Conservation (phyloP, 768 basidiomycete genomes). For the Hericium alpestre region DNA sequence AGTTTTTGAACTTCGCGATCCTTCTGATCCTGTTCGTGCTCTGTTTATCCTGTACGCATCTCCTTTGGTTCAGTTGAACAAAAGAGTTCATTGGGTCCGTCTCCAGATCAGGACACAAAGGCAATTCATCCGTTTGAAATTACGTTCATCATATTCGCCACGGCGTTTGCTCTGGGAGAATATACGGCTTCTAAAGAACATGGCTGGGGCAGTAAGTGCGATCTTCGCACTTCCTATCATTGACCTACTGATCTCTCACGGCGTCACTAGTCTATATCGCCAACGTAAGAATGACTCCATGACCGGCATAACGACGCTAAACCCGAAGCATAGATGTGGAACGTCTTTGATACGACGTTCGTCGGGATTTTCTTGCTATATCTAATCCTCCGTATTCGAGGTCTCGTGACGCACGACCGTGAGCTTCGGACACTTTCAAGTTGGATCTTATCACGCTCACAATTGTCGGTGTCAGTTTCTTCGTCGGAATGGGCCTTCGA, state of each 20-base stretch:
- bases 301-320: background rate
- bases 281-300: constrained; percentile 39
- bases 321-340: constrained; percentile 60
- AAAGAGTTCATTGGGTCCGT: background rate
- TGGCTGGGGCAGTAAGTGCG: constrained; percentile 70
- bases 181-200: constrained; percentile 82
- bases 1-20: constrained; percentile 66
- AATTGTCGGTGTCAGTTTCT: background rate
- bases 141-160: constrained; percentile 64
- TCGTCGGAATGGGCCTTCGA: constrained; percentile 67
- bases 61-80: constrained; percentile 3
- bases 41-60: constrained; percentile 53
- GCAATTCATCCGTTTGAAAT: constrained; percentile 52
- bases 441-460: background rate
- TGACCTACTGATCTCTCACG: constrained; percentile 1
- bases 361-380: constrained; percentile 61
- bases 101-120: constrained; percentile 44
- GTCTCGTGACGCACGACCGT: background rate
- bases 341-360: constrained; percentile 76
- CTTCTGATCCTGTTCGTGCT: constrained; percentile 62
- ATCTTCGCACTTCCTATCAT: background rate
- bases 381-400: constrained; percentile 28
- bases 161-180: constrained; percentile 76
- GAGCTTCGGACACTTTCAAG: background rate
- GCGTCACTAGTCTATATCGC: constrained; percentile 65